Evolutionary conservation across 139 green algal genomes (phyloP).

Genomic region (Chlamydomonas sp.): DNA sequence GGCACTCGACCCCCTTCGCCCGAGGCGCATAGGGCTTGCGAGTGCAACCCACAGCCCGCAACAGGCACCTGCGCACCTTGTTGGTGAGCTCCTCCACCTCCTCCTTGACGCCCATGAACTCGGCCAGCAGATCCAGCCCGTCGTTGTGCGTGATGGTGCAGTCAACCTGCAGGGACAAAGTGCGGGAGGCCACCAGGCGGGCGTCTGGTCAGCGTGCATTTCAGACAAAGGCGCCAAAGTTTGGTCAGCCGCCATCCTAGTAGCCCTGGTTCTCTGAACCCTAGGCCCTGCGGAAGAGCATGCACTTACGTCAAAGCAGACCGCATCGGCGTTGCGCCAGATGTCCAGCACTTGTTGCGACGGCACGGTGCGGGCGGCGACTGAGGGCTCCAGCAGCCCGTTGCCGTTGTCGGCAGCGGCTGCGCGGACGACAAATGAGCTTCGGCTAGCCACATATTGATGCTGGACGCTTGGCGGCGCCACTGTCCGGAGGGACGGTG

Average conservation of each 20-base stretch:
- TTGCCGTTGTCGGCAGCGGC: too few species aligned
- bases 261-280: background rate
- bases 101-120: constrained; percentile 75
- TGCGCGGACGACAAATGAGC: too few species aligned
- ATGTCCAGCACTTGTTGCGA: background rate
- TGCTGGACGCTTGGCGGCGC: too few species aligned
- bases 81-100: constrained; percentile 68
- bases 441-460: too few species aligned
- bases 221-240: too few species aligned
- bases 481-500: too few species aligned
- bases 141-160: constrained; percentile 74
- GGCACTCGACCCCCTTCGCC: too few species aligned
- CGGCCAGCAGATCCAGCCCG: constrained; percentile 72
- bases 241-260: background rate
- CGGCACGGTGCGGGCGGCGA: too few species aligned
- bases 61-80: constrained; percentile 19
- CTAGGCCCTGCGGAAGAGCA: background rate
- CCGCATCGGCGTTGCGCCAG: constrained; percentile 26
- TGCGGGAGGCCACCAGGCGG: too few species aligned
- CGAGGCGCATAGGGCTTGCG: background rate
- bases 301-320: constrained; percentile 74
- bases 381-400: too few species aligned
- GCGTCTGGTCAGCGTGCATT: too few species aligned
- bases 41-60: background rate
- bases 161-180: background rate